Conservation (phyloP, 2,329 filamentous ascomycete genomes). For the Cercospora nicotianae region DNA sequence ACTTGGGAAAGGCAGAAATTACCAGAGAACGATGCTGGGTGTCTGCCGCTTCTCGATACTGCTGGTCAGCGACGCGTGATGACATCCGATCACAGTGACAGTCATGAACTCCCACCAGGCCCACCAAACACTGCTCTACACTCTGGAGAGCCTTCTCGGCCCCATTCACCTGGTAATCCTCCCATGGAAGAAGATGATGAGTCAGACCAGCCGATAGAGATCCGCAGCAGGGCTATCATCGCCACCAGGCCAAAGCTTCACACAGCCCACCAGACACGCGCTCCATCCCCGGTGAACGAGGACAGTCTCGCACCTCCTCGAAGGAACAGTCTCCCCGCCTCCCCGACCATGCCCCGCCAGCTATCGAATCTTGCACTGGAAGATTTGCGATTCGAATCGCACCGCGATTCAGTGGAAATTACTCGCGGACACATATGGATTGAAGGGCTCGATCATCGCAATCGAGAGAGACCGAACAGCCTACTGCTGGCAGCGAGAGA, state of each 20-base stretch:
- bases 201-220: constrained; percentile 11
- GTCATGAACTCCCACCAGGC: constrained; percentile 23
- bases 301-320: constrained; percentile 10
- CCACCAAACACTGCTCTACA: constrained; percentile 32
- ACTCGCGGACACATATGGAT: constrained; percentile 25
- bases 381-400: constrained; percentile 28
- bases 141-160: constrained; percentile 26
- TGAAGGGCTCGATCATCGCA: constrained; percentile 20
- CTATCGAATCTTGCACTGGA: constrained; percentile 27
- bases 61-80: not conserved
- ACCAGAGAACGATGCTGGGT: constrained; percentile 15
- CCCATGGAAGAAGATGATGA: constrained; percentile 18
- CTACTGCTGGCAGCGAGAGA: constrained; percentile 30
- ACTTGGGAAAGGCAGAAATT: constrained; percentile 26
- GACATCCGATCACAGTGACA: constrained; percentile 15
- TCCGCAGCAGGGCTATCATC: constrained; percentile 15
- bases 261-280: constrained; percentile 12
- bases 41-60: constrained; percentile 19
- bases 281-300: constrained; percentile 4
- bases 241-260: constrained; percentile 6
- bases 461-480: constrained; percentile 19
- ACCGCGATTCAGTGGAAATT: constrained; percentile 37
- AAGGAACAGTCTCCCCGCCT: constrained; percentile 24
- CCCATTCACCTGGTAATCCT: constrained; percentile 19
- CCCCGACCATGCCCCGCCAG: constrained; percentile 22